Evolutionary conservation across 2,329 filamentous ascomycete species (phyloP), one percentile per base, ranked within the genome.

Genomic region (Polytolypa hystricis): DNA sequence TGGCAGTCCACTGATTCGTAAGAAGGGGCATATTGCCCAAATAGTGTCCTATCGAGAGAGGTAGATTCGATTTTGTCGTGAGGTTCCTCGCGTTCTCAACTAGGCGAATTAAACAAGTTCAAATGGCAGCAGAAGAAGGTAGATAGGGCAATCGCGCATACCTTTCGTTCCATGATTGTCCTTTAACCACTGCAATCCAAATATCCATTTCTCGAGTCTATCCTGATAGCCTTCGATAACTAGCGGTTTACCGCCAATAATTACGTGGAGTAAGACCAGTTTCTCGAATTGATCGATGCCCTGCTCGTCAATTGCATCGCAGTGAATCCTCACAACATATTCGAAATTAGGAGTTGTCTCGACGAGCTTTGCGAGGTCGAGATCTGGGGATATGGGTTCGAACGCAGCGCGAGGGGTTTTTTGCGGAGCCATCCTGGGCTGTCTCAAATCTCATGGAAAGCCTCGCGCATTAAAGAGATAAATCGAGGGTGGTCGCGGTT

Each of bases 161-260:
- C 83, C 72, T 59, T 93, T 91, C 47, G 80, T 81, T 47, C 85
- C 79, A 54, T 84, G 77, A 21, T 81, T 82, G 37, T 75, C 69
- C 52, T 81, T 78, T 23, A 98, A 66, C 87, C 89, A 98, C 38
- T 77, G 69, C 5, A 71, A 67, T 28, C 78, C 84, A 58, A 96
- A 96, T 0, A 93, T 74, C 61, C 76, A 75, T 29, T 74, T 73
- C 35, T 91, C 82, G 28, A 95, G 62, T 19, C 74, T 70, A 23
- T 77, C 67, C 43, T 93, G 74, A 70, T 91, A 96, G 12, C 85
- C 85, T 52, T 93, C 85, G 37, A 98, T 81, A 8, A 96, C 83
- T 5, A 98, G 67, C 2, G 91, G 91, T 47, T 85, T 86, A 2
- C 91, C 91, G 17, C 79, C 80, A 33, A 80, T 70, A 35, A 95